Percentiles rank a stretch among this genome's conserved stretches.
These are phyloP conservation scores for Zoysia japonica DNA, from an alignment of 176 grass and related monocot genomes.

Conservation along the genomic window DNA sequence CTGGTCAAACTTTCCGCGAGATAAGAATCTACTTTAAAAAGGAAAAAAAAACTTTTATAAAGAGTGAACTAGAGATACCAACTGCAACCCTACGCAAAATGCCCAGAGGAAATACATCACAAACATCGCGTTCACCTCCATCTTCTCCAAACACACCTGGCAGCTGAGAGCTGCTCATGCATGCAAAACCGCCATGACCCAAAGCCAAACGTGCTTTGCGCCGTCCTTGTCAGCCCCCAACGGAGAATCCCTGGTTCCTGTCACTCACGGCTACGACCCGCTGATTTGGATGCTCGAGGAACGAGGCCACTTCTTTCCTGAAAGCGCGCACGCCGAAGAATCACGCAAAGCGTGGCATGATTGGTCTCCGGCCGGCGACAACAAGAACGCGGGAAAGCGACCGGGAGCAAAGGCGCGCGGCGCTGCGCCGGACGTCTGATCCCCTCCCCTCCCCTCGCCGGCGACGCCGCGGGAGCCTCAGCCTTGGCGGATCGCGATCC, in stretches of 20 bases:
- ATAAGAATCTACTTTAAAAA: conserved; percentile 44
- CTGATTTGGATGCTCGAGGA: conserved; percentile 13
- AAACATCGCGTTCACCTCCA: neutral
- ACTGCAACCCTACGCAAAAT: neutral
- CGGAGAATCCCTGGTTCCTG: neutral
- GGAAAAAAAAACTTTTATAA: neutral
- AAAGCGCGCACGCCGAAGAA: conserved; percentile 37
- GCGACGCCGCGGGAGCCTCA: conserved; percentile 24
- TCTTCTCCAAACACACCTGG: neutral
- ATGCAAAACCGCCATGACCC: conserved; percentile 25
- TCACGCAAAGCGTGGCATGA: conserved; percentile 35
- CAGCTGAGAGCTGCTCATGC: neutral
- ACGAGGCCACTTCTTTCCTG: conserved; percentile 44
- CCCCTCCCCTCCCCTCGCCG: neutral
- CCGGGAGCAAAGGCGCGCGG: conserved; percentile 25
- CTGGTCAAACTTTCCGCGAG: conserved; percentile 29
- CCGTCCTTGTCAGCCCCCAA: neutral
- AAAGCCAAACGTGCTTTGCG: conserved; percentile 11
- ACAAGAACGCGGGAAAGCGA: conserved; percentile 15
- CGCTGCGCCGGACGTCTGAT: neutral
- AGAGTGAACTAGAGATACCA: conserved; percentile 13
- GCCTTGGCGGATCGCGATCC: conserved; percentile 9
- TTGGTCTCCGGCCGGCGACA: conserved; percentile 20
- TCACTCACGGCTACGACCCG: conserved; percentile 28
- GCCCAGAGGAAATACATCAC: neutral